Evolutionary conservation across 1,284 basidiomycete species (phyloP), one percentile per base, ranked within the genome.

Genomic region (Phylloporus sp.): DNA sequence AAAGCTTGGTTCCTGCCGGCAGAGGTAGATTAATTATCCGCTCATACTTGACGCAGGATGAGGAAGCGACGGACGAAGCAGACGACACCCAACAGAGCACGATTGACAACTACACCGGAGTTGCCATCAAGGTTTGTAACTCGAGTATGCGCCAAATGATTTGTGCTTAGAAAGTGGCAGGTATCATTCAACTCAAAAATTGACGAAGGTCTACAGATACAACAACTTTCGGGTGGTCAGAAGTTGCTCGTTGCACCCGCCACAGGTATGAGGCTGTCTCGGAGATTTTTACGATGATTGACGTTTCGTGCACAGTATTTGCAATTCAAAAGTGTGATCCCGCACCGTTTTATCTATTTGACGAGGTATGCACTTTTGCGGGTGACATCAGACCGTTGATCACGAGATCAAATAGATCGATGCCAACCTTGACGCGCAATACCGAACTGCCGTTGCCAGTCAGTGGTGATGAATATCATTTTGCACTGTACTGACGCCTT

Each of bases 321-420:
- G 96, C 97, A 12, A 99, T 99, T 74, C 98, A 99, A 80, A 98
- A 98, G 81, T 99, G 97, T 80, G 98, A 99, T 77, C 98, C 98
- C 1, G 98, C 98, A 1, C 98, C 98, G 1, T 99, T 99, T 85
- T 99, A 99, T 81, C 86, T 99, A n/a, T 99, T 99, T 78, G 98
- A 99, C 79, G 98, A 99, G 86, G 92, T 91, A 73, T 49, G 80
- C 12, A 60, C 55, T 62, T 62, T 15, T 27, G 25, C 52, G 65
- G 23, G 41, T 35, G 57, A 57, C 29, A 27, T 37, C 64, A 3
- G 8, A 19, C 20, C 27, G 56, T 55, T 72, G 4, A 68, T 57
- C 25, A 53, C 27, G 59, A 32, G 11, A 37, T 47, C 17, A 29
- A 11, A 71, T 64, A 93, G 91, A 99, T 99, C 77, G 97, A 99